Percentiles rank a stretch among this genome's conserved stretches.
These are phyloP conservation scores for Crataegus laevigata DNA, from an alignment of 306 rosid genomes.

Conservation along the genomic window DNA sequence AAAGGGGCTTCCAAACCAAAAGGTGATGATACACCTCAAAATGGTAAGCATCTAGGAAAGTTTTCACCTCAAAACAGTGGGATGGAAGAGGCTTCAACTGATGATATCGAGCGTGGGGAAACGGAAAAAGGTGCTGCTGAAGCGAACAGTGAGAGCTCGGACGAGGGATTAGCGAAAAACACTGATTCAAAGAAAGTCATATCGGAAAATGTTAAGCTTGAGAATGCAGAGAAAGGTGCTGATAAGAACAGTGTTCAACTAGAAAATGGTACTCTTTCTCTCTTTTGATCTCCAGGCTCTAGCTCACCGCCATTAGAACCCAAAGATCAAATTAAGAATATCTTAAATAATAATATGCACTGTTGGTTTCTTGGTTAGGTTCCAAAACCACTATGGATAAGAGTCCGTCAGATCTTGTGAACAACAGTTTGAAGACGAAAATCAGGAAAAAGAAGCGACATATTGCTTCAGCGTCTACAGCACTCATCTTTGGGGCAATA, in stretches of 20 bases:
- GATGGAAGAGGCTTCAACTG: slow-evolving; percentile 1
- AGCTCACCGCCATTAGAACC: background rate
- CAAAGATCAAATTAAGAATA: background rate
- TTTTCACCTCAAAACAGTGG: background rate
- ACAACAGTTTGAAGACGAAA: slow-evolving; percentile 24
- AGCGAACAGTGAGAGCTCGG: slow-evolving; percentile 1
- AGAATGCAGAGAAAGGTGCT: background rate
- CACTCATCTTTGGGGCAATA: slow-evolving; percentile 71
- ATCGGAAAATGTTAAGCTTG: background rate
- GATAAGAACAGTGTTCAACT: background rate
- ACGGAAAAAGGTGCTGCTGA: slow-evolving; percentile 14
- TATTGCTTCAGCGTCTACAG: slow-evolving; percentile 90
- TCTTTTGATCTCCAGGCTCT: background rate
- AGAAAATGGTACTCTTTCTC: slow-evolving; percentile 26
- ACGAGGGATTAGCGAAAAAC: background rate
- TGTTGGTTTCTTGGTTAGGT: slow-evolving; percentile 25
- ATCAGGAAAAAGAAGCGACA: slow-evolving; percentile 36
- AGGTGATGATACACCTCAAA: background rate
- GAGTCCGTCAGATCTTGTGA: slow-evolving; percentile 8
- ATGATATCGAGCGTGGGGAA: slow-evolving; percentile 1
- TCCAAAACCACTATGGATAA: slow-evolving; percentile 15
- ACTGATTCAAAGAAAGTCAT: background rate
- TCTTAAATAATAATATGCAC: background rate
- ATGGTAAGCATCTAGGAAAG: background rate
- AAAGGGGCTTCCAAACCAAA: slow-evolving; percentile 30